Evolutionary conservation across 2,329 filamentous ascomycete species (phyloP), one percentile per base, ranked within the genome.

Genomic region (Leptographium galeiforme): DNA sequence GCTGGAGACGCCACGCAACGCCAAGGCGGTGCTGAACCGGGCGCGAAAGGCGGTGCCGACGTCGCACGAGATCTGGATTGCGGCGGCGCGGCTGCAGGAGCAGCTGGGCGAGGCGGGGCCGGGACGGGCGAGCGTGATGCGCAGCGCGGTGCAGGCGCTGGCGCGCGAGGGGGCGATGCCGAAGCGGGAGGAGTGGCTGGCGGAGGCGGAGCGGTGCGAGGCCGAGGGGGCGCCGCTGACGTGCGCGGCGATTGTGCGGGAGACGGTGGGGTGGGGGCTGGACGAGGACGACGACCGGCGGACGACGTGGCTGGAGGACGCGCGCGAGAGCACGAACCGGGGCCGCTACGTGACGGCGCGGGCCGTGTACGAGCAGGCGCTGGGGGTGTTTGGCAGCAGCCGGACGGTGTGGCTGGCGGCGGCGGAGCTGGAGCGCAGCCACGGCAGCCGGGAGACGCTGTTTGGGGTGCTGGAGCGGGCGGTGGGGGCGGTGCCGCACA

Each of bases 271-370:
- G 16, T 98, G 89, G 83, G 82, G 86, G 4, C 72, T 98, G 39
- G 93, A 97, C 60, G 91, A 97, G 67, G 90, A 97, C 61, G 93
- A 98, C 61, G 91, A 97, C 64, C 84, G 93, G 33, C 95, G 94
- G 66, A 89, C 95, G 59, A 88, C 89, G 14, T 98, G 91, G 89
- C 84, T 91, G 72, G 89, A 96, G 60, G 94, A 98, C 64, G 91
- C 91, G 0, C 88, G 85, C 63, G 76, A 79, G 16, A 89, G 87
- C 62, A 90, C 89, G 63, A 82, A 81, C 55, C 77, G 89, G 56
- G 90, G 87, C 45, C 86, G 78, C 63, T 96, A 89, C 63, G 88
- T 89, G 65, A 97, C 93, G 1, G 91, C 93, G 1, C 77, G 91
- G 53, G 91, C 94, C 6, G 96, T 98, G 51, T 95, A 95, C 62